Evolutionary conservation across 495 filamentous ascomycete genomes (phyloP).

Genomic region (Aspergillus affinis): DNA sequence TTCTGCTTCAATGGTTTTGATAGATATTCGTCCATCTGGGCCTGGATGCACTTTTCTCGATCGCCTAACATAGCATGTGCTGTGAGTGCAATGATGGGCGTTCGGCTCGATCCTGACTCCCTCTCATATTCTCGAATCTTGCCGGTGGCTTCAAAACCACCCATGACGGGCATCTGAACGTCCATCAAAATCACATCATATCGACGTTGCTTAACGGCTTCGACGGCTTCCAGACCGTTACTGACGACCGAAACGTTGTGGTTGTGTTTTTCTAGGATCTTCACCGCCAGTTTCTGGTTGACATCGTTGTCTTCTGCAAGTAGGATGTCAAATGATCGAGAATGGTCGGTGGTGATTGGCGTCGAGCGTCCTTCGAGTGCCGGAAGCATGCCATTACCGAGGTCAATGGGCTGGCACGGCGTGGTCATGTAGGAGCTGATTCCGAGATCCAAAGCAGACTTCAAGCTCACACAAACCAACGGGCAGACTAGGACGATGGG

Average conservation of each 20-base stretch:
- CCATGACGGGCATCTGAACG: constrained; percentile 99
- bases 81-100: constrained; percentile 95
- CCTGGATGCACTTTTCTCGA: constrained; percentile 95
- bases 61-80: constrained; percentile 99
- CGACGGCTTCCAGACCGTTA: constrained; percentile 89
- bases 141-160: constrained; percentile 95
- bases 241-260: constrained; percentile 95
- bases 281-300: constrained; percentile 93
- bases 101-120: constrained; percentile 69
- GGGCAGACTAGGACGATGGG: constrained; percentile 93
- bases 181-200: constrained; percentile 99
- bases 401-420: constrained; percentile 89
- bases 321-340: constrained; percentile 92
- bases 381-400: constrained; percentile 98
- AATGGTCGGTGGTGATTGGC: constrained; percentile 88
- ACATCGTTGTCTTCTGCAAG: constrained; percentile 98
- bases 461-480: constrained; percentile 86
- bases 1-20: constrained; percentile 98
- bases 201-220: constrained; percentile 82
- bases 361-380: constrained; percentile 92
- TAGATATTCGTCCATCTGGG: constrained; percentile 98
- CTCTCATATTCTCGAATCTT: constrained; percentile 96
- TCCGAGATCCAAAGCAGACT: constrained; percentile 91
- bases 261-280: constrained; percentile 97
- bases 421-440: constrained; percentile 99